Evolutionary conservation across 2,329 filamentous ascomycete species (phyloP).

Genomic region (Leptodontidium sp.): DNA sequence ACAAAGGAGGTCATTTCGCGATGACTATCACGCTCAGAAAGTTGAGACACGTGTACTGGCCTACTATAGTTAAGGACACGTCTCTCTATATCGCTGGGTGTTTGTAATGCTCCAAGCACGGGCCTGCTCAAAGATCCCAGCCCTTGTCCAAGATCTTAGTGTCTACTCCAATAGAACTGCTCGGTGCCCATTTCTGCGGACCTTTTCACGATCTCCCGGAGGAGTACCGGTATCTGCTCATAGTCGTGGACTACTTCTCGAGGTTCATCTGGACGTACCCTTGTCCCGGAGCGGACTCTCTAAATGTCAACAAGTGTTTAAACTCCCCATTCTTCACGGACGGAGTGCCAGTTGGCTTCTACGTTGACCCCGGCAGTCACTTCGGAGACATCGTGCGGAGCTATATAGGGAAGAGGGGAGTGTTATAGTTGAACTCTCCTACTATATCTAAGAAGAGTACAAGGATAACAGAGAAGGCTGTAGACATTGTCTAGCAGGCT

Average conservation of each 20-base stretch:
- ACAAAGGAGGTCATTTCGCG: neutral
- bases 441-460: neutral
- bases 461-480: slow-evolving; percentile 22
- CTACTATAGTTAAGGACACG: neutral
- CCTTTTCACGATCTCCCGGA: neutral
- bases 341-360: neutral
- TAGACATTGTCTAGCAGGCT: slow-evolving; percentile 10
- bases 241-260: slow-evolving; percentile 18
- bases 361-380: neutral
- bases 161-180: neutral
- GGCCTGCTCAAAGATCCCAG: neutral
- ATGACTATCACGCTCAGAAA: neutral
- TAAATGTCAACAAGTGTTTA: neutral
- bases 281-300: neutral
- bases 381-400: neutral
- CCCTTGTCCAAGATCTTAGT: neutral
- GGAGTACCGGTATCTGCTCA: slow-evolving; percentile 2
- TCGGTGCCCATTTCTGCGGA: slow-evolving; percentile 15
- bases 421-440: slow-evolving; percentile 2
- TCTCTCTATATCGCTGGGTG: neutral
- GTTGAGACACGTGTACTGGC: neutral
- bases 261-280: slow-evolving; percentile 16
- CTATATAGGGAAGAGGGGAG: neutral
- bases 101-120: neutral
- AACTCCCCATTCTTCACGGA: slow-evolving; percentile 1